Evolutionary conservation across 257 asterid genomes (phyloP), one percentile per base, ranked within the genome.

Genomic region (Solanum piurae): DNA sequence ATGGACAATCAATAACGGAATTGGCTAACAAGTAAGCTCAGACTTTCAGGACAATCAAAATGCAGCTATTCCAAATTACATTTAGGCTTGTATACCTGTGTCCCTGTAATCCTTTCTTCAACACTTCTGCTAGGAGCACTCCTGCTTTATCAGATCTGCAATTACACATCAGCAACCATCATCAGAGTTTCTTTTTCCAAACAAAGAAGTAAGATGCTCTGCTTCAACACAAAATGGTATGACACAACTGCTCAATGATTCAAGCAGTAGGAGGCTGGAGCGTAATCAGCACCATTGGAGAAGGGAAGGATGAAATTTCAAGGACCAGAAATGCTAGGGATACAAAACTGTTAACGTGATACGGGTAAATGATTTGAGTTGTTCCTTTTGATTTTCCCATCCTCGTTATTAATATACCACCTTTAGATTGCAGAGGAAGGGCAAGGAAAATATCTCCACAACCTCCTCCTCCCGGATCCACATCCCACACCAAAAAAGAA

Each of bases 81-180:
- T 44, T 85, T 74, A 79, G 23, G 52, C 25, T 42, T 11, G 25
- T 52, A 23, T 87, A 96, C 99, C 99, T 93, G 62, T 94, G 92
- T 88, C 99, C 99, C 74, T 96, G 98, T 93, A 94, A 88, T 86
- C 98, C 99, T 36, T 91, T 95, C 44, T 93, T 90, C 90, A 97
- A 89, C 27, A 93, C 99, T 87, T 97, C 99, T 34, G 99, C 99
- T 60, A 97, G 94, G 90, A 97, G 88, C 88, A 89, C 93, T 88
- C 99, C 99, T 10, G 98, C 98, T 93, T 97, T 97, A 88, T 95
- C 98, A 82, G 99, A 93, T 90, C 99, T 97, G 88, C 74, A 88
- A 87, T 90, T 86, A 85, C 69, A 88, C 66, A 60, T 13, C 14
- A 76, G 36, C 60, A 76, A 76, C 60, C 36, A n/a, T 40, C 60